Evolutionary conservation across 129 eudicot species (phyloP).

Genomic region (Silybum marianum): DNA sequence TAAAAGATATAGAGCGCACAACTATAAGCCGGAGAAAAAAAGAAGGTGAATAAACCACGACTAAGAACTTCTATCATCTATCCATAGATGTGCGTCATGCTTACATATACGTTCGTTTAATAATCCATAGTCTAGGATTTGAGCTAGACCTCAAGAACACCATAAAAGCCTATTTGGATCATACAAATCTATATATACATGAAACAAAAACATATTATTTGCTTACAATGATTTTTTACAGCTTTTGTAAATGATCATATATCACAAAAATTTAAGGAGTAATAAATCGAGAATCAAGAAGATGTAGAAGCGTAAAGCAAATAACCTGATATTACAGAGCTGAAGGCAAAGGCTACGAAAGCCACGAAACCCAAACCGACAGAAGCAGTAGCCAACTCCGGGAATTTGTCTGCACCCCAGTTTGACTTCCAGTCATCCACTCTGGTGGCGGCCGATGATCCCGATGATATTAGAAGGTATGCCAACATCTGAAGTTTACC

Average conservation of each 20-base stretch:
- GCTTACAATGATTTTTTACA: conserved; percentile 21
- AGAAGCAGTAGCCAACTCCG: conserved; percentile 76
- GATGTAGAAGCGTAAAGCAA: conserved; percentile 55
- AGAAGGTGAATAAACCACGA: not conserved
- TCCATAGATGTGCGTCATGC: not conserved
- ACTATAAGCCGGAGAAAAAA: not conserved
- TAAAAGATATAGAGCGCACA: not conserved
- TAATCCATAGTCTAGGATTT: not conserved
- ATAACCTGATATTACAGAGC: conserved; percentile 85
- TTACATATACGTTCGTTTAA: conserved; percentile 2
- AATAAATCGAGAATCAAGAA: conserved; percentile 20
- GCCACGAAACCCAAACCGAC: conserved; percentile 74
- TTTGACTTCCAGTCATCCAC: conserved; percentile 86
- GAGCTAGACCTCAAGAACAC: not conserved
- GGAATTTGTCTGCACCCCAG: conserved; percentile 94
- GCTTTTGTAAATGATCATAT: conserved; percentile 14
- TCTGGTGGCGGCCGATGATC: conserved; percentile 82
- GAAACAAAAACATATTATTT: conserved; percentile 16
- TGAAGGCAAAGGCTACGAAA: conserved; percentile 66
- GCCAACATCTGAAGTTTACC: conserved; percentile 57
- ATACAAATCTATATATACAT: conserved; percentile 27
- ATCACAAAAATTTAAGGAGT: conserved; percentile 25
- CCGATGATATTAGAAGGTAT: conserved; percentile 83
- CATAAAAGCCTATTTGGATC: conserved; percentile 20
- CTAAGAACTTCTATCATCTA: not conserved